phyloP scores from a whole-genome alignment of 208 protist species.

The Tritrichomonas foetus region DNA sequence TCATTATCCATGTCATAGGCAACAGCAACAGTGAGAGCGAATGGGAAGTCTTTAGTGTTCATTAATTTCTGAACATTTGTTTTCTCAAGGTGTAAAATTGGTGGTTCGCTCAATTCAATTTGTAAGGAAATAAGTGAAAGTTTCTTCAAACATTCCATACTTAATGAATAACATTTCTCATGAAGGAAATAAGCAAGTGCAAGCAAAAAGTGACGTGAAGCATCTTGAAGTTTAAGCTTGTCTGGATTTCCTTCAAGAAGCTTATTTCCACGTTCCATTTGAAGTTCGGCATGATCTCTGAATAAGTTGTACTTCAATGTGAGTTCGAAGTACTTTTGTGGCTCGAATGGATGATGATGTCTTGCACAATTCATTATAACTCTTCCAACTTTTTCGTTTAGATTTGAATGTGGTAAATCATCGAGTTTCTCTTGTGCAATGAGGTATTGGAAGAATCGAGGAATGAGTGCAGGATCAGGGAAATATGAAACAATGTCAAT shows the following conservation, averaged over 20 bases:
- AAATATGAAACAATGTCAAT: conserved; percentile 9
- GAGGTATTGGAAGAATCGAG: not conserved
- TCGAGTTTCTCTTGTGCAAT: not conserved
- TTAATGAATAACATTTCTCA: not conserved
- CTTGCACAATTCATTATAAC: conserved; percentile 34
- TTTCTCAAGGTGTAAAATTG: not conserved
- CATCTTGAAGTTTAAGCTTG: not conserved
- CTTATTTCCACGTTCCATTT: not conserved
- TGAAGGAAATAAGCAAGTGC: conserved; percentile 23
- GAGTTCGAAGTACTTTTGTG: conserved; percentile 10
- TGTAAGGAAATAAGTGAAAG: not conserved
- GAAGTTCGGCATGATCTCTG: conserved; percentile 7
- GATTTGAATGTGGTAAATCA: not conserved
- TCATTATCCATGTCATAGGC: conserved; percentile 25
- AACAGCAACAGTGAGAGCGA: not conserved
- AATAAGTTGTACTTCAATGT: not conserved
- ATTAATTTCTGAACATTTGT: not conserved
- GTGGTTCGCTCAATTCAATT: not conserved
- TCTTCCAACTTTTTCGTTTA: not conserved
- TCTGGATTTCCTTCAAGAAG: not conserved
- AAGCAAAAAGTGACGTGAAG: not conserved
- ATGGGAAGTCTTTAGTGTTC: conserved; percentile 26
- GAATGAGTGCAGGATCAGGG: not conserved
- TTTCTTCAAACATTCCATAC: conserved; percentile 34
- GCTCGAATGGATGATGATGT: not conserved